These are phyloP conservation scores for Fusarium fracticaudum DNA, from an alignment of 2,329 filamentous ascomycete species.

Conservation along the genomic window DNA sequence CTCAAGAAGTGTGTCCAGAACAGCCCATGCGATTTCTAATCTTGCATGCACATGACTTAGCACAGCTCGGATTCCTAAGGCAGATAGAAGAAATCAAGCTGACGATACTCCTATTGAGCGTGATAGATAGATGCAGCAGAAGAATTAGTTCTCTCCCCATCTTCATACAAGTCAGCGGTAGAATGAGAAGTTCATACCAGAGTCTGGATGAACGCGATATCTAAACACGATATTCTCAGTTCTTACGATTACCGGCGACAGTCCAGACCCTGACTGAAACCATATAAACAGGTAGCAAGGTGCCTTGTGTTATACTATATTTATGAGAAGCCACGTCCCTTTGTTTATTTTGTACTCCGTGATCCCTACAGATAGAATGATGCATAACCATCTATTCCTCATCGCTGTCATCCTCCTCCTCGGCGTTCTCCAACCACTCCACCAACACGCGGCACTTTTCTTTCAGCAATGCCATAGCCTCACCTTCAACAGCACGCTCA, in stretches of 20 bases:
- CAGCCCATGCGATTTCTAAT: neutral
- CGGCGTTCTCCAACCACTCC: constrained; percentile 83
- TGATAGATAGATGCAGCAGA: neutral
- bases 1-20: neutral
- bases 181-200: neutral
- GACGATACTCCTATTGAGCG: neutral
- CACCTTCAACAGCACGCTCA: constrained; percentile 70
- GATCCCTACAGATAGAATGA: constrained; percentile 6
- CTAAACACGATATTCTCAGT: neutral
- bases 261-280: neutral
- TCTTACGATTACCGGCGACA: neutral
- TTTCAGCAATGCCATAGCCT: constrained; percentile 75
- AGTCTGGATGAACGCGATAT: neutral
- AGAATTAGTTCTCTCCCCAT: no score
- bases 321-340: neutral
- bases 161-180: neutral
- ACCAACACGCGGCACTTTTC: constrained; percentile 81
- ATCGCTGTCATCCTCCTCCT: constrained; percentile 72
- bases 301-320: neutral
- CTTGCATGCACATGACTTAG: neutral
- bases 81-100: neutral
- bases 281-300: neutral
- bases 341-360: constrained; percentile 30
- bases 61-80: neutral
- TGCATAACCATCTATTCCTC: constrained; percentile 35